A percentile compares a stretch with the other conserved stretches of the same genome.
phyloP scores from a whole-genome alignment of 1,284 basidiomycete genomes.

The Fistulina hepatica region DNA sequence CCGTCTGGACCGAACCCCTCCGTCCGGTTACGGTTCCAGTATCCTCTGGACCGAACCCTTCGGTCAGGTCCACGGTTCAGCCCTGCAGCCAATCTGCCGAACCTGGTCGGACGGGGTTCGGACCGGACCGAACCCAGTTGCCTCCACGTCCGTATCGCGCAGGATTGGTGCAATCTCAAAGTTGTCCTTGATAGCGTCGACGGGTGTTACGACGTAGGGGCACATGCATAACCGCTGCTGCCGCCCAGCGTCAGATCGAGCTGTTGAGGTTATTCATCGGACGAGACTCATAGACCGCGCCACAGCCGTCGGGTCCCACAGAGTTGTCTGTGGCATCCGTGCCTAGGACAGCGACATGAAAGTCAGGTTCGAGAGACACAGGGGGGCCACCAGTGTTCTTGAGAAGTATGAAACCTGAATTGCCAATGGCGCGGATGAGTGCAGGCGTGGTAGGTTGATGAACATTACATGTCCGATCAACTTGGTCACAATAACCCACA shows the following conservation, averaged over 20 bases:
- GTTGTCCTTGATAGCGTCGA: conserved; percentile 11
- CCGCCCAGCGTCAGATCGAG: conserved; percentile 10
- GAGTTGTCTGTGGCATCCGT: conserved; percentile 8
- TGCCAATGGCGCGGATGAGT: conserved; percentile 12
- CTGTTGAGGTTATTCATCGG: conserved; percentile 1
- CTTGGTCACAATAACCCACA: too few species aligned
- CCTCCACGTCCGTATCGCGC: not conserved
- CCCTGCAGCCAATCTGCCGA: too few species aligned
- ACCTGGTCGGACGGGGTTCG: too few species aligned
- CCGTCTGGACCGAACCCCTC: too few species aligned
- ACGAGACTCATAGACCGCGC: not conserved
- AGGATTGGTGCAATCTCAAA: conserved; percentile 8
- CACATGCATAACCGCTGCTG: conserved; percentile 10
- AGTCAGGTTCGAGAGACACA: conserved; percentile 1
- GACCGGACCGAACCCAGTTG: too few species aligned
- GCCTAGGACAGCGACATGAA: conserved; percentile 9
- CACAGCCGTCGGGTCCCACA: conserved; percentile 9
- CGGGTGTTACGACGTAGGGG: conserved; percentile 15
- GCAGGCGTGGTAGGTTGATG: conserved; percentile 1
- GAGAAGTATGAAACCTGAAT: conserved; percentile 11
- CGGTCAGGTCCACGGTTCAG: too few species aligned
- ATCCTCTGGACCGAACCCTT: too few species aligned
- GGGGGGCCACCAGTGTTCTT: conserved; percentile 14
- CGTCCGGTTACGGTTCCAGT: too few species aligned
- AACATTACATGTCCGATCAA: too few species aligned